Conservation (phyloP, 345 rosid genomes). For the Brassica nigra region DNA sequence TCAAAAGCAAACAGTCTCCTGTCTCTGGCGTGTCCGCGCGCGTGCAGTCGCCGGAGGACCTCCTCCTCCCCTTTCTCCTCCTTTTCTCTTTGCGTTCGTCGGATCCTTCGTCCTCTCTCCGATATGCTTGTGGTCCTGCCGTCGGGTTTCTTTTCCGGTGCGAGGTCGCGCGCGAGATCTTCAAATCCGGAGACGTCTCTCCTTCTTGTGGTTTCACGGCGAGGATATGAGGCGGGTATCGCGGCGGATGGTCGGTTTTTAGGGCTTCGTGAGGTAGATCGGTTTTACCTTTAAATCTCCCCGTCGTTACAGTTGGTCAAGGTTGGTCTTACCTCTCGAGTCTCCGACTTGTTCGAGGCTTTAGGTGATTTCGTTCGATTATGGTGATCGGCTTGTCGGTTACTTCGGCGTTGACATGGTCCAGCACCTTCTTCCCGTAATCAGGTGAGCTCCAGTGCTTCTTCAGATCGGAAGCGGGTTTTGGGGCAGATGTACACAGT, state of each 20-base stretch:
- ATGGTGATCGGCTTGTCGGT: no score
- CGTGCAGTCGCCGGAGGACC: neutral
- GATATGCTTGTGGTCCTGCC: neutral
- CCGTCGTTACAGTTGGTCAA: no score
- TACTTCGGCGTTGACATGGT: no score
- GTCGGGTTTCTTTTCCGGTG: neutral
- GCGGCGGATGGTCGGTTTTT: neutral
- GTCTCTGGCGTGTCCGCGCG: neutral
- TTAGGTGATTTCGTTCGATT: no score
- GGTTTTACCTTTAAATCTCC: no score
- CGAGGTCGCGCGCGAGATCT: neutral
- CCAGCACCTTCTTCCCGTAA: no score
- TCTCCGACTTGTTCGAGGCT: no score
- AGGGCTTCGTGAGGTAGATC: no score
- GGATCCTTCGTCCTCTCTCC: neutral
- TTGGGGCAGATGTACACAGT: no score
- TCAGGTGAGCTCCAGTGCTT: no score
- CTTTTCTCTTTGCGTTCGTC: neutral
- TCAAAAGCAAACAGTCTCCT: neutral
- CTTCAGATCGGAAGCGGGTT: no score
- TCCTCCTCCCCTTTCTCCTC: neutral
- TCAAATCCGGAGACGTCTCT: neutral
- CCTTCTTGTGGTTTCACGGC: neutral
- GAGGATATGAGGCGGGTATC: neutral
- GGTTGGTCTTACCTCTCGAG: no score